These are phyloP conservation scores for Ophiostoma ulmi DNA, from an alignment of 2,329 filamentous ascomycete genomes.

Conservation along the genomic window DNA sequence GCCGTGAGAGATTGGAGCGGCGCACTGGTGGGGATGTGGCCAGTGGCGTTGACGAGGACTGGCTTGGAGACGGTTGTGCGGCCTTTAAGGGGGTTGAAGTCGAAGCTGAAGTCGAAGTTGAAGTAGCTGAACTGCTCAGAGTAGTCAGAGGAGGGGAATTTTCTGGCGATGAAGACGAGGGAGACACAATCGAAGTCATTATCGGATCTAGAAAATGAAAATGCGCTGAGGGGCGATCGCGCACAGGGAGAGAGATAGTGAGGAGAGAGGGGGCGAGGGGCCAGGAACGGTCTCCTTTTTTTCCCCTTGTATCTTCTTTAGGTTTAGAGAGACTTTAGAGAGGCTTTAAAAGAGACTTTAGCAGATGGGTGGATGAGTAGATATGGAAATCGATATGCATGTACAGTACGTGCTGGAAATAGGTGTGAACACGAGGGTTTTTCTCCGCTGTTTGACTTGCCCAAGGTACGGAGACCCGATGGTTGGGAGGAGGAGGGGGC, in stretches of 20 bases:
- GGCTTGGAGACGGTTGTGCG: constrained; percentile 44
- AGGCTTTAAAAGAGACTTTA: not conserved
- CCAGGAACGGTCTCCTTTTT: constrained; percentile 24
- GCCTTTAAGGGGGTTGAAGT: constrained; percentile 29
- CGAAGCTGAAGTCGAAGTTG: not conserved
- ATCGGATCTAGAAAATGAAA: not conserved
- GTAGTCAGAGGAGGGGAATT: constrained; percentile 45
- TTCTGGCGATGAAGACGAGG: constrained; percentile 48
- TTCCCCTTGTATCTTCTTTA: not conserved
- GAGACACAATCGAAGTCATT: constrained; percentile 54
- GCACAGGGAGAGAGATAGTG: constrained; percentile 16
- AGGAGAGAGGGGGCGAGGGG: constrained; percentile 22
- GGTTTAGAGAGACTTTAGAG: not conserved
- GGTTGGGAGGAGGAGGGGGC: constrained; percentile 13
- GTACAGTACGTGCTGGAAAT: constrained; percentile 17
- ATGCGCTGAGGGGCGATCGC: constrained; percentile 14
- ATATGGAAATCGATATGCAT: constrained; percentile 13
- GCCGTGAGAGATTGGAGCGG: constrained; percentile 57
- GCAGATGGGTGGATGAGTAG: not conserved
- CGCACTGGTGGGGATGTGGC: constrained; percentile 53
- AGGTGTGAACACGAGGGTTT: constrained; percentile 15
- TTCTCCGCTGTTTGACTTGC: constrained; percentile 18
- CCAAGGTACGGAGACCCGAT: constrained; percentile 12
- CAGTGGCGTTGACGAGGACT: constrained; percentile 51
- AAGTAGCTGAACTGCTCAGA: not conserved